These are phyloP conservation scores for Cadophora luteo-olivacea DNA, from an alignment of 2,329 filamentous ascomycete genomes.

Conservation along the genomic window DNA sequence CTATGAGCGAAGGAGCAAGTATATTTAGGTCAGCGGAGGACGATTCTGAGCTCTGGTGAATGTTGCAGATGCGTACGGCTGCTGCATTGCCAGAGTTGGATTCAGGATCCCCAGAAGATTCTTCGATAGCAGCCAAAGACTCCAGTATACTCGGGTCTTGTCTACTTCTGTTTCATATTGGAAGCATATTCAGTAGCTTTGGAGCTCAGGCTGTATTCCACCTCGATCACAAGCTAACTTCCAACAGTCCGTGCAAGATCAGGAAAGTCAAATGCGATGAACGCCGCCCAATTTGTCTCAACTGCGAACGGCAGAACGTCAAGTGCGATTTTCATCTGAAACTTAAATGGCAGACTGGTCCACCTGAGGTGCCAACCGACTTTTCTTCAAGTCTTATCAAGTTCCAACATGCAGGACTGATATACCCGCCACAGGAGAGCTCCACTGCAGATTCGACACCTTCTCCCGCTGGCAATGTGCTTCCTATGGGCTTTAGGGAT, in stretches of 20 bases:
- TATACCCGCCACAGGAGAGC: neutral
- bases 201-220: neutral
- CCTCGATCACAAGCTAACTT: slow-evolving; percentile 19
- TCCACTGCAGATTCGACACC: neutral
- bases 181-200: neutral
- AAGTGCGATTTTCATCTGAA: slow-evolving; percentile 82
- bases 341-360: slow-evolving; percentile 72
- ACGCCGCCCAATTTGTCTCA: slow-evolving; percentile 74
- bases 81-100: neutral
- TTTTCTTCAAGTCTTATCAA: neutral
- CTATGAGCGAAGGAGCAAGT: neutral
- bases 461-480: neutral
- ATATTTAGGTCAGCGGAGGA: neutral
- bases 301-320: slow-evolving; percentile 75
- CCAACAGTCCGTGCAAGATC: slow-evolving; percentile 75
- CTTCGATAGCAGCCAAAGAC: neutral
- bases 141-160: neutral
- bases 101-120: neutral
- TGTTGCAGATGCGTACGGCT: neutral
- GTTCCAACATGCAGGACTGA: slow-evolving; percentile 5
- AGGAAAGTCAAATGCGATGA: slow-evolving; percentile 85
- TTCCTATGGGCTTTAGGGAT: neutral
- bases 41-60: neutral
- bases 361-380: slow-evolving; percentile 7
- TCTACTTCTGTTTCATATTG: neutral